A percentile compares a stretch with the other conserved stretches of the same genome.
These are phyloP conservation scores for Aspergillus bridgeri DNA, from an alignment of 495 filamentous ascomycete species.

Conservation along the genomic window DNA sequence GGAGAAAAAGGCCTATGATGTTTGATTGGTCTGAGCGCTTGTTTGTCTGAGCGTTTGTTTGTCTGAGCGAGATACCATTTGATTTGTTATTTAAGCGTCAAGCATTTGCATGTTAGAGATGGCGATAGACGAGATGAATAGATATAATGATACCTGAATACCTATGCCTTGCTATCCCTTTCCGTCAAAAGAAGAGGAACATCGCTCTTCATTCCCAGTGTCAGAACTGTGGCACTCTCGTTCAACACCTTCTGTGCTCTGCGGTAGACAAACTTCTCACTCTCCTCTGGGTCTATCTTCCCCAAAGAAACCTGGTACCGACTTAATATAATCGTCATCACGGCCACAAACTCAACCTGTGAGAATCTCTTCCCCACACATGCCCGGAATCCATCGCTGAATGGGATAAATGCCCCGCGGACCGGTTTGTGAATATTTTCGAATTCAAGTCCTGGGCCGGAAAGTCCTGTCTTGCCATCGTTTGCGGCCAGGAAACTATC, in stretches of 20 bases:
- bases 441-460: constrained; percentile 6
- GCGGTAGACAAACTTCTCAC: not conserved
- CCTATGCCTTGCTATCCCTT: not conserved
- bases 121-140: not conserved
- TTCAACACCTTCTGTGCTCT: constrained; percentile 1
- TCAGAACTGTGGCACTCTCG: constrained; percentile 1
- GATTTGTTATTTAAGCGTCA: not conserved
- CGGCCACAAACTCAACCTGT: constrained; percentile 68
- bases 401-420: constrained; percentile 63
- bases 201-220: not conserved
- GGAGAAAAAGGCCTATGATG: constrained; percentile 9
- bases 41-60: not conserved
- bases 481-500: constrained; percentile 11
- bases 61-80: constrained; percentile 9
- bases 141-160: not conserved
- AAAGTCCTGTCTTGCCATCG: constrained; percentile 2
- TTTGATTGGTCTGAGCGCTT: constrained; percentile 3
- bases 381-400: constrained; percentile 65
- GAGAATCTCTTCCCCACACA: constrained; percentile 70
- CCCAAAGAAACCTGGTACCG: constrained; percentile 47
- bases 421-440: constrained; percentile 51
- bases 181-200: not conserved
- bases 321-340: constrained; percentile 60
- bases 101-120: not conserved
- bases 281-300: not conserved